Conservation (phyloP, 1,284 basidiomycete genomes). For the Peniophora sp. region DNA sequence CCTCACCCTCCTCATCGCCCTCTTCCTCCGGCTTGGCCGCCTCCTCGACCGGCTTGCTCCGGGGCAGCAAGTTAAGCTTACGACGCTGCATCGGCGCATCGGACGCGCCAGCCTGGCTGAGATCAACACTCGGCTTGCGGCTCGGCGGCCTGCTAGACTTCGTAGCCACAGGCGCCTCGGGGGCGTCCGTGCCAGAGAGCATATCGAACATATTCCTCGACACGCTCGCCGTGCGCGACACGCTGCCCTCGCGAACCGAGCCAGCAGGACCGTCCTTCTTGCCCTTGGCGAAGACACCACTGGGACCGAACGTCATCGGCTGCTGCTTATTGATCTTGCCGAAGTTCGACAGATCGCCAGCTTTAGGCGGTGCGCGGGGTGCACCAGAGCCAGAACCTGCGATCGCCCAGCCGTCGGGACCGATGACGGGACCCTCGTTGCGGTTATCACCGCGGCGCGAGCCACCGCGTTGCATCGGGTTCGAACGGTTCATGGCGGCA, state of each 20-base stretch:
- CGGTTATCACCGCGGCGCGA: slow-evolving; percentile 81
- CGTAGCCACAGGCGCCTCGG: slow-evolving; percentile 39
- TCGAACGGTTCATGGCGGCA: slow-evolving; percentile 29
- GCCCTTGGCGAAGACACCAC: slow-evolving; percentile 9
- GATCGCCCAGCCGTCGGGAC: slow-evolving; percentile 85
- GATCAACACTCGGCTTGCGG: slow-evolving; percentile 44
- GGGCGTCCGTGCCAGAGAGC: slow-evolving; percentile 42
- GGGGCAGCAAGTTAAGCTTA: slow-evolving; percentile 63
- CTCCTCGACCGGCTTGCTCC: slow-evolving; percentile 41
- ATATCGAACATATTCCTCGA: slow-evolving; percentile 87
- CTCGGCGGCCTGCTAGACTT: slow-evolving; percentile 43
- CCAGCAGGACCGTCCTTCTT: slow-evolving; percentile 47
- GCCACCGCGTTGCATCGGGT: slow-evolving; percentile 67
- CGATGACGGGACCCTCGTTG: slow-evolving; percentile 39
- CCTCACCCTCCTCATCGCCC: slow-evolving; percentile 46
- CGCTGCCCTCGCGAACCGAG: slow-evolving; percentile 40
- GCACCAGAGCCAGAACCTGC: slow-evolving; percentile 43
- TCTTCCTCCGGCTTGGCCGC: slow-evolving; percentile 36
- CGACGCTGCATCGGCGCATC: slow-evolving; percentile 51
- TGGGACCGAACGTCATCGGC: slow-evolving; percentile 67
- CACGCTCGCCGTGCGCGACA: slow-evolving; percentile 72
- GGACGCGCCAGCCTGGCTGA: slow-evolving; percentile 24
- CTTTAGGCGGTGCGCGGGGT: slow-evolving; percentile 63
- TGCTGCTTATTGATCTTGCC: slow-evolving; percentile 69
- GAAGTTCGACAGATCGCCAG: slow-evolving; percentile 81